phyloP scores from a whole-genome alignment of 2,329 filamentous ascomycete species.

The Fusarium nanum region DNA sequence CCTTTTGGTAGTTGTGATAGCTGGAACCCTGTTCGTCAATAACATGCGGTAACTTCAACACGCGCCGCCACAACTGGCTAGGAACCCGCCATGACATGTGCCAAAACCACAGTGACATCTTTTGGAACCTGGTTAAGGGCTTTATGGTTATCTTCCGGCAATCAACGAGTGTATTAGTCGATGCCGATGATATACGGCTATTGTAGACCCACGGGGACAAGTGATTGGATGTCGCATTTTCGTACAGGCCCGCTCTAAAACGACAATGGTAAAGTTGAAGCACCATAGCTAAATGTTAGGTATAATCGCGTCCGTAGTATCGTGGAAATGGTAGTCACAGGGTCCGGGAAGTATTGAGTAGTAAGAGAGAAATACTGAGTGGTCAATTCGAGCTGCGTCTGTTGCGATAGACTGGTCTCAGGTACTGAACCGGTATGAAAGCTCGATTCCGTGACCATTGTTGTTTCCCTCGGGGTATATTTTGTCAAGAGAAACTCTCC shows the following conservation, averaged over 20 bases:
- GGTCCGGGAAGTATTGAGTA: background rate
- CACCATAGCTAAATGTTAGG: background rate
- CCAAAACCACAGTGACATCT: background rate
- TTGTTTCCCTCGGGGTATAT: conserved; percentile 2
- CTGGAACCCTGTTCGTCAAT: conserved; percentile 38
- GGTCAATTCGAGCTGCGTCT: background rate
- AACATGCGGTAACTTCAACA: conserved; percentile 27
- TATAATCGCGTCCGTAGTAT: conserved; percentile 1
- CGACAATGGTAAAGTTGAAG: conserved; percentile 1
- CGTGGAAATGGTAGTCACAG: background rate
- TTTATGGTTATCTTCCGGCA: conserved; percentile 16
- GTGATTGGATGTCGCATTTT: conserved; percentile 38
- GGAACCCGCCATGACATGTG: conserved; percentile 3
- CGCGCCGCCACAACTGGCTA: conserved; percentile 35
- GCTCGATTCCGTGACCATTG: background rate
- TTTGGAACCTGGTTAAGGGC: background rate
- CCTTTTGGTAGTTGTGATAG: conserved; percentile 9
- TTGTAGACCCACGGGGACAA: conserved; percentile 33
- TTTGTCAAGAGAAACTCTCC: background rate
- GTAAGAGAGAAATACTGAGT: background rate
- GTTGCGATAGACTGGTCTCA: background rate
- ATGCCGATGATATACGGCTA: conserved; percentile 4
- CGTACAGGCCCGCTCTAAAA: conserved; percentile 8
- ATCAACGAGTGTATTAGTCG: conserved; percentile 9
- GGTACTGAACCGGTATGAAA: background rate